phyloP scores from a whole-genome alignment of 257 asterid genomes.

The Nicotiana attenuata region DNA sequence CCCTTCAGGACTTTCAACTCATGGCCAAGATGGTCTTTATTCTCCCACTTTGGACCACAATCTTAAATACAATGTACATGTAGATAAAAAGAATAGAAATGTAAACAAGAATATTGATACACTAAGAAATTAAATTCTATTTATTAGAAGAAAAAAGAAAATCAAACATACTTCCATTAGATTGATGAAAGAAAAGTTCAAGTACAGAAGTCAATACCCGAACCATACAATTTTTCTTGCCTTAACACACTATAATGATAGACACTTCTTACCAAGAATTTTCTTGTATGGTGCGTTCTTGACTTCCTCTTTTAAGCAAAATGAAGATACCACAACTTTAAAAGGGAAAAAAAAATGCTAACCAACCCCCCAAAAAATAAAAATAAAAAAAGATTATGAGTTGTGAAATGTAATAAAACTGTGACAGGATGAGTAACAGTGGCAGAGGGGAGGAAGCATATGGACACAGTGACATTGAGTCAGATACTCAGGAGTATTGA shows the following conservation, averaged over 20 bases:
- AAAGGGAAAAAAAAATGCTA: background rate
- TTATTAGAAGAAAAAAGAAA: background rate
- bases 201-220: conserved; percentile 92
- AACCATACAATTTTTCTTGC: conserved; percentile 66
- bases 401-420: conserved; percentile 40
- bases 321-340: background rate
- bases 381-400: conserved; percentile 9
- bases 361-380: background rate
- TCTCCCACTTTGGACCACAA: conserved; percentile 50
- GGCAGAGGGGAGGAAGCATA: conserved; percentile 17
- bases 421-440: conserved; percentile 31
- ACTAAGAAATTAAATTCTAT: conserved; percentile 10
- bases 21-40: conserved; percentile 32
- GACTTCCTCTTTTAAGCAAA: conserved; percentile 37
- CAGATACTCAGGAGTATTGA: conserved; percentile 30
- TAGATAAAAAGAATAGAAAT: background rate
- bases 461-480: conserved; percentile 6
- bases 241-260: background rate
- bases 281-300: conserved; percentile 56
- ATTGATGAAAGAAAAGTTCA: conserved; percentile 18
- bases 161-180: conserved; percentile 5
- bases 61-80: background rate
- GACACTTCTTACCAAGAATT: conserved; percentile 21
- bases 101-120: background rate
- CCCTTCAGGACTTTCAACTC: conserved; percentile 43